Conservation (phyloP, 2,329 filamentous ascomycete species). For the Colletotrichum abscissum region DNA sequence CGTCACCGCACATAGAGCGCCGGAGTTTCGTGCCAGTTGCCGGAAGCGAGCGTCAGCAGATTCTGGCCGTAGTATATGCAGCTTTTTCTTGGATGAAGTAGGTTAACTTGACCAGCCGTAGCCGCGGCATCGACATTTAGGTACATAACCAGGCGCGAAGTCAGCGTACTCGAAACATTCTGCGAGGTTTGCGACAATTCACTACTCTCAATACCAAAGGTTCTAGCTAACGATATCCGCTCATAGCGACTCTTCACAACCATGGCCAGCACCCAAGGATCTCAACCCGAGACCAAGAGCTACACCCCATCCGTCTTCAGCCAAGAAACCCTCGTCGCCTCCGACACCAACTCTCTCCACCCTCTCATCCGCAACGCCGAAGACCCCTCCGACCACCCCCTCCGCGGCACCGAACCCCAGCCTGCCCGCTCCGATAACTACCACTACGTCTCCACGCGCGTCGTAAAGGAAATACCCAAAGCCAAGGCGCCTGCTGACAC, state of each 20-base stretch:
- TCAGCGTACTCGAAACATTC: neutral
- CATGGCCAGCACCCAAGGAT: neutral
- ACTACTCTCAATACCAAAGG: neutral
- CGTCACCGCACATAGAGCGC: neutral
- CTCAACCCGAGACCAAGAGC: neutral
- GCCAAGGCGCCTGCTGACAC: conserved; percentile 18
- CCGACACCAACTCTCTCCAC: conserved; percentile 19
- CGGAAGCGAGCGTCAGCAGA: neutral
- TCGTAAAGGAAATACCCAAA: conserved; percentile 31
- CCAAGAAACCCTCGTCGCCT: conserved; percentile 25
- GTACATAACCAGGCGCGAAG: neutral
- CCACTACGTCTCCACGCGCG: conserved; percentile 23
- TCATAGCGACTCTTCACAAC: neutral
- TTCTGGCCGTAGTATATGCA: neutral
- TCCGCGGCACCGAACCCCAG: conserved; percentile 17
- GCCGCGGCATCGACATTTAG: neutral
- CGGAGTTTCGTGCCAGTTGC: neutral
- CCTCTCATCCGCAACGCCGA: conserved; percentile 14
- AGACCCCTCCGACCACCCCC: neutral
- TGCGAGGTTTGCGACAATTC: neutral
- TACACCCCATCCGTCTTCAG: conserved; percentile 17
- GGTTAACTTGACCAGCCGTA: neutral
- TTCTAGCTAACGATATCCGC: neutral
- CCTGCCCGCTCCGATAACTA: conserved; percentile 20
- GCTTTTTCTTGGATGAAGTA: neutral